Evolutionary conservation across 768 basidiomycete species (phyloP).

Genomic region (Pleurotus tuber-regium): DNA sequence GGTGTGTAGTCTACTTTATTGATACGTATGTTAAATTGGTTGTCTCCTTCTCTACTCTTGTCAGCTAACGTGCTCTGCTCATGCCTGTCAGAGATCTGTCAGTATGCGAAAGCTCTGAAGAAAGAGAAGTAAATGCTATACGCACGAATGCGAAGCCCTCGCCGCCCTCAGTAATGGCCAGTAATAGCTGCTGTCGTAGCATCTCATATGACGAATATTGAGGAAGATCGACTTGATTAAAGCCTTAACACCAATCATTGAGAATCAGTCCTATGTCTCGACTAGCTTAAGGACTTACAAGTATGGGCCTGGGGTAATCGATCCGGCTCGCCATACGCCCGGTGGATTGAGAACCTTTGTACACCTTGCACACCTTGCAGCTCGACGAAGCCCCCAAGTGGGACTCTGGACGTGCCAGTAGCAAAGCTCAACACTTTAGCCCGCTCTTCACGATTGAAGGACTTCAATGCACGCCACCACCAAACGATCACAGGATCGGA

Average conservation of each 20-base stretch:
- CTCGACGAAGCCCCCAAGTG: slow-evolving; percentile 91
- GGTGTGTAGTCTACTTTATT: not conserved
- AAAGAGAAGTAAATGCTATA: too few species aligned
- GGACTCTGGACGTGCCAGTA: slow-evolving; percentile 89
- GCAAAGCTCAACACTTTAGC: slow-evolving; percentile 98
- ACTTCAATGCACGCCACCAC: slow-evolving; percentile 99
- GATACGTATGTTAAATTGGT: not conserved
- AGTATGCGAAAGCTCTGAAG: too few species aligned
- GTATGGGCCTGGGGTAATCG: slow-evolving; percentile 89
- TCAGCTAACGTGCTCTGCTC: too few species aligned
- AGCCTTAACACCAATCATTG: slow-evolving; percentile 48
- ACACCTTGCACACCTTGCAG: slow-evolving; percentile 94
- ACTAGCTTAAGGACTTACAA: slow-evolving; percentile 46
- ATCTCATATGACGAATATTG: slow-evolving; percentile 96
- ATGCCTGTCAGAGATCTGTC: too few species aligned
- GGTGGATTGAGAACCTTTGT: slow-evolving; percentile 94
- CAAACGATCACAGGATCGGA: slow-evolving; percentile 96
- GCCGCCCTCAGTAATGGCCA: slow-evolving; percentile 94
- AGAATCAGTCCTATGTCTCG: slow-evolving; percentile 6
- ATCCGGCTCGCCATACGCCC: slow-evolving; percentile 84
- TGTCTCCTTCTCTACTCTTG: too few species aligned
- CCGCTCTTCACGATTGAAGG: slow-evolving; percentile 94
- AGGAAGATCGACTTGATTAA: slow-evolving; percentile 94
- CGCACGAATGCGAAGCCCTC: slow-evolving; percentile 85
- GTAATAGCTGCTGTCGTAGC: slow-evolving; percentile 83